phyloP scores from a whole-genome alignment of 1,284 basidiomycete genomes.

The Moesziomyces globuligerus region DNA sequence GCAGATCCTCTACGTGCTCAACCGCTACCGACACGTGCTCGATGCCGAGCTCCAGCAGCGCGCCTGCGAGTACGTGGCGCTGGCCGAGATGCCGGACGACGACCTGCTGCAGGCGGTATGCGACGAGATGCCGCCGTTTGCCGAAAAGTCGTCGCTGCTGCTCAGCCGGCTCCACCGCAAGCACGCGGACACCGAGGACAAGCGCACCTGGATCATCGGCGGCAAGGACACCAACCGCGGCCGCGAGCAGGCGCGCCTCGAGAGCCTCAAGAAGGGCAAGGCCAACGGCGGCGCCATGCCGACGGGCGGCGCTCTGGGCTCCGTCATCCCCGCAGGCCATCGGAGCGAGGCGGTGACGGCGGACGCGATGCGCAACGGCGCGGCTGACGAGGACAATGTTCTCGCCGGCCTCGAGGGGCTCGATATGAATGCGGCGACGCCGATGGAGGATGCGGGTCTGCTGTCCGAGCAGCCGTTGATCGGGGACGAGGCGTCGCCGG shows the following conservation, averaged over 20 bases:
- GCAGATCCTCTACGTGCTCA: constrained; percentile 92
- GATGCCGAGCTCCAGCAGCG: constrained; percentile 97
- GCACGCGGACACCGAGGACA: constrained; percentile 80
- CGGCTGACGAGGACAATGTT: constrained; percentile 71
- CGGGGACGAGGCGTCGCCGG: constrained; percentile 15
- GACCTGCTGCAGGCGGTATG: constrained; percentile 92
- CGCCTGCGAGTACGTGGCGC: constrained; percentile 74
- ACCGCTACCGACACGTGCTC: constrained; percentile 92
- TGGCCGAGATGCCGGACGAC: constrained; percentile 73
- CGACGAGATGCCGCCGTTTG: constrained; percentile 99
- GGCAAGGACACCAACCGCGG: constrained; percentile 90
- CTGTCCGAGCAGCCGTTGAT: constrained; percentile 34
- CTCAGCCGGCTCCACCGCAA: constrained; percentile 86
- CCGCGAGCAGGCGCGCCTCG: constrained; percentile 73
- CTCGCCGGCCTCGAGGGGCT: constrained; percentile 83
- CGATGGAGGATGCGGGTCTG: constrained; percentile 32
- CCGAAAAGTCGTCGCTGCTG: constrained; percentile 85
- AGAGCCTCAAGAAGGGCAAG: constrained; percentile 68
- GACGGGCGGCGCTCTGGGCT: constrained; percentile 37
- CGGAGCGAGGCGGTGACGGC: constrained; percentile 49
- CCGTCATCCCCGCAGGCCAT: constrained; percentile 52
- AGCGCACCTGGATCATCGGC: constrained; percentile 93
- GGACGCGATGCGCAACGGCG: constrained; percentile 33
- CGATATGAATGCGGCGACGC: constrained; percentile 72
- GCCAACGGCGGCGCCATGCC: constrained; percentile 64